Evolutionary conservation across 139 green algal genomes (phyloP).

Genomic region (Ettlia oleoabundans): DNA sequence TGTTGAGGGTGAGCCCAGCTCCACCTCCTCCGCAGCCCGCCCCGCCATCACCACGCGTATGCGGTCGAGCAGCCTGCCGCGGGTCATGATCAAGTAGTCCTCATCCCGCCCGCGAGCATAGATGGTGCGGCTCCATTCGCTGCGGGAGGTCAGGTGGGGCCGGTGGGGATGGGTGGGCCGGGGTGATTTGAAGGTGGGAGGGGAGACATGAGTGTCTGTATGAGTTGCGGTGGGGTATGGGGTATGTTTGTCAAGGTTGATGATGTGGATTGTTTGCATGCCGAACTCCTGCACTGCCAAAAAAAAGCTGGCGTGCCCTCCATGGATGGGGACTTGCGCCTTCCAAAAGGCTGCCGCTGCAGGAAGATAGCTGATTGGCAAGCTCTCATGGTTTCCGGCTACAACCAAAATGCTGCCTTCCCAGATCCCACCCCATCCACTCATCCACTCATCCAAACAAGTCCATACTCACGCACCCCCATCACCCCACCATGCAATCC

Average conservation of each 20-base stretch:
- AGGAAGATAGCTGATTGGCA: no score
- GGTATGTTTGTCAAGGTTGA: neutral
- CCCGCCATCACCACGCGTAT: conserved; percentile 73
- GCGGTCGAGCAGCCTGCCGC: conserved; percentile 76
- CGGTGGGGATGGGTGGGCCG: neutral
- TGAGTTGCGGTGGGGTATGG: neutral
- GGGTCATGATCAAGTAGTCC: conserved; percentile 81
- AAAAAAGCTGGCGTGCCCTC: no score
- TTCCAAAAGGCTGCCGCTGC: no score
- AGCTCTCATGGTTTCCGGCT: no score
- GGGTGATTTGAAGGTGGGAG: neutral
- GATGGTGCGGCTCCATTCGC: conserved; percentile 70
- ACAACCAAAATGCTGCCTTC: no score
- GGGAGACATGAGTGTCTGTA: neutral
- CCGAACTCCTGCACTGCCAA: no score
- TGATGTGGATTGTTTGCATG: no score
- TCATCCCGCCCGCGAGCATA: conserved; percentile 78
- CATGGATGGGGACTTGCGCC: no score
- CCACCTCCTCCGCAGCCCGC: conserved; percentile 64
- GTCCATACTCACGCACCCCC: neutral
- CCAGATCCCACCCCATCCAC: no score
- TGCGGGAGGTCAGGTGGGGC: neutral
- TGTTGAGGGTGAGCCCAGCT: conserved; percentile 25
- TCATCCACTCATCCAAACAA: no score
- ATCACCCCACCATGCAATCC: neutral